These are phyloP conservation scores for Pascua guehoae DNA, from an alignment of 1,284 basidiomycete genomes.

Conservation along the genomic window DNA sequence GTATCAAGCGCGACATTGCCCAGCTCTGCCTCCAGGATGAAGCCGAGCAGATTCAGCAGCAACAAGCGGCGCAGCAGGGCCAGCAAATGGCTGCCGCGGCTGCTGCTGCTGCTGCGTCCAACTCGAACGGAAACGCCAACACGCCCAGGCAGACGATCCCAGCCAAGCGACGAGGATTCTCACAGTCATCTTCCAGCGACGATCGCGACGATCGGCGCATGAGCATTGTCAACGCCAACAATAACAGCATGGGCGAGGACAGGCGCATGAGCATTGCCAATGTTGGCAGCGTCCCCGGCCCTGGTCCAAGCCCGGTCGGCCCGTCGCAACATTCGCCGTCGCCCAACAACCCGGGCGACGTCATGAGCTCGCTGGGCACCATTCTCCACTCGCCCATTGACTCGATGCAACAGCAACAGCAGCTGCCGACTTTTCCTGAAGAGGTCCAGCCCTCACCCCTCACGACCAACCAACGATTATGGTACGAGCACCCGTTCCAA, in stretches of 20 bases:
- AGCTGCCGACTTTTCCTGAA: too few species aligned
- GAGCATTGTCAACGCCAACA: not conserved
- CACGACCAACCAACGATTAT: not conserved
- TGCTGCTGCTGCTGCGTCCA: not conserved
- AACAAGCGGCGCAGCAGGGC: constrained; percentile 15
- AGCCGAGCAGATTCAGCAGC: constrained; percentile 16
- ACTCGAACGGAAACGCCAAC: not conserved
- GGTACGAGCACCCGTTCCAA: constrained; percentile 1
- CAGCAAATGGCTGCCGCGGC: constrained; percentile 12
- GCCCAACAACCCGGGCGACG: not conserved
- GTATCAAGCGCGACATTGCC: constrained; percentile 22
- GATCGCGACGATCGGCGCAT: not conserved
- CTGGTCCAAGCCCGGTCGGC: too few species aligned
- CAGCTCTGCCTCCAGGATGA: constrained; percentile 18
- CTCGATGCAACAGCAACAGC: too few species aligned
- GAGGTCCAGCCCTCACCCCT: too few species aligned
- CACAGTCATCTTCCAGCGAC: not conserved
- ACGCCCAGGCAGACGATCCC: constrained; percentile 7
- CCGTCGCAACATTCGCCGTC: too few species aligned
- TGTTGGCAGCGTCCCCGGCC: too few species aligned
- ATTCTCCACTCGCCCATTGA: not conserved
- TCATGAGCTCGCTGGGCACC: not conserved
- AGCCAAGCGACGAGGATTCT: constrained; percentile 13
- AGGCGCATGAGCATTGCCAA: too few species aligned
- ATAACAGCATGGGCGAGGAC: not conserved